Percentiles rank a stretch among this genome's conserved stretches.
phyloP scores from a whole-genome alignment of 2,329 filamentous ascomycete genomes.

The Hypoxylon sp. region DNA sequence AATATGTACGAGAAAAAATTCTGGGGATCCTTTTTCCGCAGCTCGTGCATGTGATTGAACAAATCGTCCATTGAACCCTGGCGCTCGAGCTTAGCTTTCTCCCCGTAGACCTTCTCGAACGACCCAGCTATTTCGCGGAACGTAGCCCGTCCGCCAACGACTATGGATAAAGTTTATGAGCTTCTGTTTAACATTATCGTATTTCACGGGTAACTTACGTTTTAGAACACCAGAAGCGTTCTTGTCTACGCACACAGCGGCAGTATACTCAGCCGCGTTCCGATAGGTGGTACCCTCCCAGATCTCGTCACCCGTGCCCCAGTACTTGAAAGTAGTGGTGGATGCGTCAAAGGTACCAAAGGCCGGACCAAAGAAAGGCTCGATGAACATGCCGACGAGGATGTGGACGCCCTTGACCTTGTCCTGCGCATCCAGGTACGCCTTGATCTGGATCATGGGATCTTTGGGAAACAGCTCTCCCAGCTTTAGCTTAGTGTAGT shows the following conservation, averaged over 20 bases:
- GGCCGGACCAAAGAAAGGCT: conserved; percentile 52
- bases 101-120: conserved; percentile 35
- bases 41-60: conserved; percentile 32
- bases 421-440: conserved; percentile 57
- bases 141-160: conserved; percentile 27
- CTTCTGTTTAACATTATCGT: background rate
- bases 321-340: conserved; percentile 52
- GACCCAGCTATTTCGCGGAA: conserved; percentile 27
- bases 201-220: conserved; percentile 18
- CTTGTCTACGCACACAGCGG: conserved; percentile 48
- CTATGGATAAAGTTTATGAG: conserved; percentile 13
- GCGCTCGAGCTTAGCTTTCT: conserved; percentile 35
- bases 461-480: conserved; percentile 59
- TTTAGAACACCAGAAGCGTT: conserved; percentile 25
- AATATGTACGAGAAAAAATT: conserved; percentile 32
- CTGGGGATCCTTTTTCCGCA: conserved; percentile 17
- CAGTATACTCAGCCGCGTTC: conserved; percentile 57
- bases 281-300: conserved; percentile 58
- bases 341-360: conserved; percentile 47
- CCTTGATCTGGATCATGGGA: conserved; percentile 58
- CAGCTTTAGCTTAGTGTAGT: conserved; percentile 58
- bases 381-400: conserved; percentile 58
- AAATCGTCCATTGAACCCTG: conserved; percentile 35
- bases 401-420: conserved; percentile 59
- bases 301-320: conserved; percentile 56